These are phyloP conservation scores for Lathyrus oleraceus DNA, from an alignment of 306 rosid species.

Conservation along the genomic window DNA sequence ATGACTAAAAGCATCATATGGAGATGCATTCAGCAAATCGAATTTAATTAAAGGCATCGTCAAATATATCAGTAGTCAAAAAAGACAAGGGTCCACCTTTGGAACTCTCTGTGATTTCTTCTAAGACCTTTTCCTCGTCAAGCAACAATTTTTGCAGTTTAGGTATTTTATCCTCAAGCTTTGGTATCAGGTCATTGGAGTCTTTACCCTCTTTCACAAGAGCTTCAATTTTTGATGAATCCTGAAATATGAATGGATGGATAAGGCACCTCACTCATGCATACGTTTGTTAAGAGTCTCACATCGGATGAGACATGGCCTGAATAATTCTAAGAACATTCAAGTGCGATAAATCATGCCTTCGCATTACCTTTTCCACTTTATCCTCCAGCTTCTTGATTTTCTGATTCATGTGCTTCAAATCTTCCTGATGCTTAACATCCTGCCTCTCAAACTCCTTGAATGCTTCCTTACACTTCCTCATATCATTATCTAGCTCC, in stretches of 20 bases:
- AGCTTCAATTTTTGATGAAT: constrained; percentile 63
- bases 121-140: constrained; percentile 78
- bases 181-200: constrained; percentile 71
- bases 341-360: constrained; percentile 13
- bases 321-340: background rate
- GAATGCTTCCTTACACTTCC: constrained; percentile 84
- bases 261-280: constrained; percentile 24
- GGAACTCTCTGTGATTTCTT: constrained; percentile 74
- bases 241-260: constrained; percentile 55
- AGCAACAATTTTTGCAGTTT: constrained; percentile 68
- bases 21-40: constrained; percentile 10
- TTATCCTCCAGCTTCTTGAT: constrained; percentile 86
- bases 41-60: constrained; percentile 13
- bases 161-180: constrained; percentile 75
- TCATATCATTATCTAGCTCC: constrained; percentile 82
- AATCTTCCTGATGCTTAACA: constrained; percentile 85
- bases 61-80: constrained; percentile 22
- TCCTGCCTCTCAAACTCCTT: constrained; percentile 96
- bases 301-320: no score
- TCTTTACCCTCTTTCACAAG: constrained; percentile 72
- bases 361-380: constrained; percentile 67
- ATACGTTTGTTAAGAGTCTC: background rate
- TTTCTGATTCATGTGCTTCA: constrained; percentile 80
- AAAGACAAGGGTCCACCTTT: constrained; percentile 54
- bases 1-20: background rate